Percentiles rank a stretch among this genome's conserved stretches.
phyloP scores from a whole-genome alignment of 2,329 filamentous ascomycete species.

The Alternaria viburni region DNA sequence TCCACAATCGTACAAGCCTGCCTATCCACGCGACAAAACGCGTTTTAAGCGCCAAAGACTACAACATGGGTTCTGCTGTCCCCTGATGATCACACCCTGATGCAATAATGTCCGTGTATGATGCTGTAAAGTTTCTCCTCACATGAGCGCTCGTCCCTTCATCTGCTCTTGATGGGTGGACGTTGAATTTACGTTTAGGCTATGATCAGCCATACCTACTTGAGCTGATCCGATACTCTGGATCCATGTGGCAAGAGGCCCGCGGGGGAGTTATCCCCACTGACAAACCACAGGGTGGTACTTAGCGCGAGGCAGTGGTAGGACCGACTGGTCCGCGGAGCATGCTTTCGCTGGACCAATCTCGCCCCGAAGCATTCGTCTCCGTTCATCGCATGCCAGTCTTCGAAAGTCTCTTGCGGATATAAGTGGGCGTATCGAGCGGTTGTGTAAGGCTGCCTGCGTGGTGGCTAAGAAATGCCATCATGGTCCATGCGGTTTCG shows the following conservation, averaged over 20 bases:
- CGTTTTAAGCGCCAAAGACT: not conserved
- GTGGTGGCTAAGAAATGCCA: not conserved
- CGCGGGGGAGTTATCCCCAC: not conserved
- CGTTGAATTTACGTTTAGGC: conserved; percentile 8
- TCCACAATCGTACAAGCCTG: not conserved
- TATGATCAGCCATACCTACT: conserved; percentile 1
- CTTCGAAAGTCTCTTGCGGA: not conserved
- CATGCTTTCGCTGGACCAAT: not conserved
- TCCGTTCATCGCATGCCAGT: not conserved
- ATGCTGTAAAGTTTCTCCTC: not conserved
- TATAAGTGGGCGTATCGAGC: not conserved
- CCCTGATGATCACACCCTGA: not conserved
- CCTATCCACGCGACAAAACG: not conserved
- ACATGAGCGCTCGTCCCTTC: not conserved
- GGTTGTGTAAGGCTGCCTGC: not conserved
- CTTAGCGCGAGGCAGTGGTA: conserved; percentile 2
- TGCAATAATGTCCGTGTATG: not conserved
- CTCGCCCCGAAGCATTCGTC: not conserved
- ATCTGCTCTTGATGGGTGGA: not conserved
- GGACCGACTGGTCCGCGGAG: conserved; percentile 1
- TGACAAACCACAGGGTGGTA: not conserved
- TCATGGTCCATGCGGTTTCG: conserved; percentile 3
- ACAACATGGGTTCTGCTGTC: not conserved
- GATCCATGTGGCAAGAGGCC: not conserved
- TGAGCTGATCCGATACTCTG: not conserved